Conservation (phyloP, 139 green algal species). For the Micractinium sp. region DNA sequence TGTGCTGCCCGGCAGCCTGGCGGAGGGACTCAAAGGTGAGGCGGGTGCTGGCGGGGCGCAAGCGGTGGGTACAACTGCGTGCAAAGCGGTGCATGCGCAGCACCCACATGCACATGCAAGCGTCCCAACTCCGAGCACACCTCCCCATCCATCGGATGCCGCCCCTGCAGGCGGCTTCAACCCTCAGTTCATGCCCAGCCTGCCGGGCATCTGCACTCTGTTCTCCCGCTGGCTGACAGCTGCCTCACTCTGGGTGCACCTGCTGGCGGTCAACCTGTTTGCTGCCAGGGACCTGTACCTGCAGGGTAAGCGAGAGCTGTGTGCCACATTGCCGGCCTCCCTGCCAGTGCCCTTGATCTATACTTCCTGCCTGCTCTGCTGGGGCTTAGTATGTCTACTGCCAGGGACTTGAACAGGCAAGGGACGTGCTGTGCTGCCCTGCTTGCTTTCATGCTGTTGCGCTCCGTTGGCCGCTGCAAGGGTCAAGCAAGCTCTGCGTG, state of each 20-base stretch:
- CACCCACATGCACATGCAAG: neutral
- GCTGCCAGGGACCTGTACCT: conserved; percentile 51
- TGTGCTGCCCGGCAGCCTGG: conserved; percentile 73
- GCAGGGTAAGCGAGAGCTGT: conserved; percentile 35
- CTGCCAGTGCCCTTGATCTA: neutral
- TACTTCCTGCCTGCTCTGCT: neutral
- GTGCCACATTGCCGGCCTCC: neutral
- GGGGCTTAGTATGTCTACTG: too few relatives aligned
- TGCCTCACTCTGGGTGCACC: conserved; percentile 71
- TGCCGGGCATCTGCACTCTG: conserved; percentile 66
- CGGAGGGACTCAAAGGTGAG: conserved; percentile 61
- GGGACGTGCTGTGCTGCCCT: neutral
- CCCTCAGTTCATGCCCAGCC: conserved; percentile 77
- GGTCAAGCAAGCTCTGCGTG: too few relatives aligned
- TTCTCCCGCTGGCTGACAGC: conserved; percentile 67
- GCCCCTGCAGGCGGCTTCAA: conserved; percentile 61
- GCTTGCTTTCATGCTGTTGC: too few relatives aligned
- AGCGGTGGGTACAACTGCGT: neutral
- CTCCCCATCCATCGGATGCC: neutral
- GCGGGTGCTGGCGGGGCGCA: too few relatives aligned
- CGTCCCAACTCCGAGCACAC: neutral
- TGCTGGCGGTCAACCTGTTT: conserved; percentile 78
- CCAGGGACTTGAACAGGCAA: too few relatives aligned
- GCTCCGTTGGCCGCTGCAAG: too few relatives aligned
- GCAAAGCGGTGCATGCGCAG: neutral